A percentile compares a stretch with the other conserved stretches of the same genome.
These are phyloP conservation scores for Fistulifera solaris DNA, from an alignment of 108 stramenopile genomes.

Conservation along the genomic window DNA sequence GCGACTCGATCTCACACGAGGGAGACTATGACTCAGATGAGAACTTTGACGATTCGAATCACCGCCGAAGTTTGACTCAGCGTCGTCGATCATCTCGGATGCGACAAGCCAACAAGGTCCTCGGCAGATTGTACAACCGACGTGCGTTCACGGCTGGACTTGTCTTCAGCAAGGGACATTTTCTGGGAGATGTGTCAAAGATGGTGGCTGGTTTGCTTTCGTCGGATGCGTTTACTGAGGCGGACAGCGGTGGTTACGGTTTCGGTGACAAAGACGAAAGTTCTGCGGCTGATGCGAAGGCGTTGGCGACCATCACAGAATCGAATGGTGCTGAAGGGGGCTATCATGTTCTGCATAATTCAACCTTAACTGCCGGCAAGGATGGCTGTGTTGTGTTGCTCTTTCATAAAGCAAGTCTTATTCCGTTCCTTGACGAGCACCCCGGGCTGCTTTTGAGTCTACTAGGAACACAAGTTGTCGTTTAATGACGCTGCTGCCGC, in stretches of 20 bases:
- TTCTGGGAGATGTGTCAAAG: conserved; percentile 79
- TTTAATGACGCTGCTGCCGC: conserved; percentile 20
- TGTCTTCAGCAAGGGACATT: conserved; percentile 80
- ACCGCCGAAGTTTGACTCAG: conserved; percentile 12
- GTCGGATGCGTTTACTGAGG: conserved; percentile 19
- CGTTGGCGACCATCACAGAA: conserved; percentile 21
- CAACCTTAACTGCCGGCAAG: conserved; percentile 79
- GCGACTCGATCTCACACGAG: conserved; percentile 8
- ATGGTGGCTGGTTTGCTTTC: conserved; percentile 72
- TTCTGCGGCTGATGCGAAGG: conserved; percentile 10
- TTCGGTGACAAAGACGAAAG: conserved; percentile 35
- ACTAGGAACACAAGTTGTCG: conserved; percentile 81
- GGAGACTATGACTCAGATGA: conserved; percentile 16
- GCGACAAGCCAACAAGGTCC: conserved; percentile 72
- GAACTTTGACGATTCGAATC: conserved; percentile 16
- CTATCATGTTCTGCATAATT: conserved; percentile 49
- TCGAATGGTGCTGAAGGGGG: conserved; percentile 40
- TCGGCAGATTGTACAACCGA: conserved; percentile 64
- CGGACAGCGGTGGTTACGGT: conserved; percentile 18
- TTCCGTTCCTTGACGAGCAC: conserved; percentile 73
- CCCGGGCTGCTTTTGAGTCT: conserved; percentile 76
- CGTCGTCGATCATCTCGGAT: conserved; percentile 47
- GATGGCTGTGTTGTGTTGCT: conserved; percentile 76
- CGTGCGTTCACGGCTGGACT: conserved; percentile 73
- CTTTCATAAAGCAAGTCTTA: conserved; percentile 57